Evolutionary conservation across 179 eudicot species (phyloP).

Genomic region (Pouteria campechiana): DNA sequence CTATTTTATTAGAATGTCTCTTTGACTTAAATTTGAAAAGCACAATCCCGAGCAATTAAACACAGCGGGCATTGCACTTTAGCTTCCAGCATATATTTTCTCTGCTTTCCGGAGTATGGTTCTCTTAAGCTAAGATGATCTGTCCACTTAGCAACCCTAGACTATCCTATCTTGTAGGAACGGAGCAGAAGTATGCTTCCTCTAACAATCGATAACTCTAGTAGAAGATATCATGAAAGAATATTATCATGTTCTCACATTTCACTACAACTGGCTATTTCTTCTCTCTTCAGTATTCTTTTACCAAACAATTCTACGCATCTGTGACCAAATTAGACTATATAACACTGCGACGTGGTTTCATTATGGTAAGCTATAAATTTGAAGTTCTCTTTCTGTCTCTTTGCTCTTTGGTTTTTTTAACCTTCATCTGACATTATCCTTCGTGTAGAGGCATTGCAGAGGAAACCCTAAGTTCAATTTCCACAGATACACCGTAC

Average conservation of each 20-base stretch:
- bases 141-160: too few species aligned
- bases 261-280: too few species aligned
- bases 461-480: conserved; percentile 28
- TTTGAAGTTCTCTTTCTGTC: background rate
- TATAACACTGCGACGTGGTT: conserved; percentile 51
- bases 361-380: conserved; percentile 33
- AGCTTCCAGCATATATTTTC: too few species aligned
- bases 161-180: too few species aligned
- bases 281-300: conserved; percentile 27
- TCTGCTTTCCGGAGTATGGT: too few species aligned
- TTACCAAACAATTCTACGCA: conserved; percentile 68
- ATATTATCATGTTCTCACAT: too few species aligned
- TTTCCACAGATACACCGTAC: conserved; percentile 56
- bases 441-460: conserved; percentile 37
- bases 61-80: too few species aligned
- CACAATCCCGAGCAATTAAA: too few species aligned
- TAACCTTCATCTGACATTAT: background rate
- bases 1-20: too few species aligned
- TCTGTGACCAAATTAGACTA: conserved; percentile 68
- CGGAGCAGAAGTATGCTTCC: too few species aligned
- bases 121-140: too few species aligned
- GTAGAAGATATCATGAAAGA: background rate
- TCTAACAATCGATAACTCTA: background rate
- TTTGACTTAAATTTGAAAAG: too few species aligned
- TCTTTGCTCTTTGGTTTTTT: background rate